Conservation (phyloP, 75 land plant species). For the Pinus tabuliformis region DNA sequence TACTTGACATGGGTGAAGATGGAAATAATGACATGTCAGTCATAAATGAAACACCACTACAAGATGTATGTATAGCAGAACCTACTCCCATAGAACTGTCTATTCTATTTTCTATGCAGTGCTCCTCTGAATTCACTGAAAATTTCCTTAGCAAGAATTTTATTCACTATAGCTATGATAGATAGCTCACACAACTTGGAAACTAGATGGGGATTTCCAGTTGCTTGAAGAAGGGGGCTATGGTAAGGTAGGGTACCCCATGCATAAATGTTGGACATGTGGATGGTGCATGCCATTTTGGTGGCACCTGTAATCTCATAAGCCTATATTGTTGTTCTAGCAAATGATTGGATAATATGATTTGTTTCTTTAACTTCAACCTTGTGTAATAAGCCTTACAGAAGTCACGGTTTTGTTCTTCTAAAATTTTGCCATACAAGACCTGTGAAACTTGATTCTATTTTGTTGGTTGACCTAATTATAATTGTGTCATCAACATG, state of each 20-base stretch:
- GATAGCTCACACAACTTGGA: constrained; percentile 54
- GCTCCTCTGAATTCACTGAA: constrained; percentile 62
- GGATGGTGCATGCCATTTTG: constrained; percentile 85
- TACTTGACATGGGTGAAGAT: constrained; percentile 65
- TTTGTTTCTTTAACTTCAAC: constrained; percentile 88
- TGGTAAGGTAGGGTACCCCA: constrained; percentile 85
- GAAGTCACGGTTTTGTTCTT: constrained; percentile 94
- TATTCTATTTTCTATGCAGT: constrained; percentile 53
- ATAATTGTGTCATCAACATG: not conserved
- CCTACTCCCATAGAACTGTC: constrained; percentile 24
- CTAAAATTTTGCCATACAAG: constrained; percentile 87
- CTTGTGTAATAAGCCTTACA: constrained; percentile 94
- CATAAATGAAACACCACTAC: constrained; percentile 46
- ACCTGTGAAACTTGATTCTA: no score
- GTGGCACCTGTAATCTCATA: constrained; percentile 58
- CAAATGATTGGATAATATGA: constrained; percentile 77
- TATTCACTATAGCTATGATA: constrained; percentile 67
- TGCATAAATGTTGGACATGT: constrained; percentile 78
- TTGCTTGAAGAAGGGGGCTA: constrained; percentile 54
- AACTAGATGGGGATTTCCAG: constrained; percentile 73
- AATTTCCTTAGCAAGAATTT: constrained; percentile 66
- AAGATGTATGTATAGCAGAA: constrained; percentile 31
- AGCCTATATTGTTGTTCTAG: constrained; percentile 77
- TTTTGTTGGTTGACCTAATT: no score
- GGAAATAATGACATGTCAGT: constrained; percentile 74